A percentile compares a stretch with the other conserved stretches of the same genome.
Evolutionary conservation across 1,284 basidiomycete genomes (phyloP).

Genomic region (Gomphus bonarii): DNA sequence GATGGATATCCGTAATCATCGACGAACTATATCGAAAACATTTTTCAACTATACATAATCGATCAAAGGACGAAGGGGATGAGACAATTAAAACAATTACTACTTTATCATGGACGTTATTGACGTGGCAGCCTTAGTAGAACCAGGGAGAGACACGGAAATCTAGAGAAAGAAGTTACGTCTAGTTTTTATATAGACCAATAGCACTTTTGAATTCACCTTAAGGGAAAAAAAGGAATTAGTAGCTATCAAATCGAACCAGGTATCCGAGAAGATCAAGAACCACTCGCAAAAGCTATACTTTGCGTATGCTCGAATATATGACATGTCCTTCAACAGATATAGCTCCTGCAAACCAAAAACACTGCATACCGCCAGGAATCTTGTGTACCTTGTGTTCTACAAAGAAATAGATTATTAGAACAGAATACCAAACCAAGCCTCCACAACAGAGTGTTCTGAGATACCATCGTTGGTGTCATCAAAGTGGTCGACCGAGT

Average conservation of each 20-base stretch:
- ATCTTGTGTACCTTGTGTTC: slow-evolving; percentile 73
- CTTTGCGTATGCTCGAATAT: slow-evolving; percentile 59
- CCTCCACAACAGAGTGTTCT: slow-evolving; percentile 82
- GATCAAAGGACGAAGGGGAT: not conserved
- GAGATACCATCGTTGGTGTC: slow-evolving; percentile 52
- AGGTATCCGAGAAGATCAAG: slow-evolving; percentile 70
- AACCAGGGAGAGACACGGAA: not conserved
- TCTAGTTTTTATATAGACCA: not conserved
- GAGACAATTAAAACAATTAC: not conserved
- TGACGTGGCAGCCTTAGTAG: not conserved
- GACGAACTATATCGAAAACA: not conserved
- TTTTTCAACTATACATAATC: not conserved
- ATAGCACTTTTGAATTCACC: slow-evolving; percentile 11
- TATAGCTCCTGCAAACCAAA: slow-evolving; percentile 6
- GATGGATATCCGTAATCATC: not conserved
- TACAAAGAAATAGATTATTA: slow-evolving; percentile 77
- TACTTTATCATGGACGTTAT: not conserved
- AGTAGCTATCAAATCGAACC: slow-evolving; percentile 63
- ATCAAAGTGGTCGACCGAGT: slow-evolving; percentile 34
- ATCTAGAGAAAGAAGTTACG: not conserved
- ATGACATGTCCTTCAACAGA: slow-evolving; percentile 4
- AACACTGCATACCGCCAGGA: slow-evolving; percentile 53
- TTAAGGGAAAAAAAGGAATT: slow-evolving; percentile 42
- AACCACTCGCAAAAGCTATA: slow-evolving; percentile 87
- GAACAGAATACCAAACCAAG: slow-evolving; percentile 89